Evolutionary conservation across 2,329 filamentous ascomycete species (phyloP), one percentile per base, ranked within the genome.

Genomic region (Paradendryphiella salina): DNA sequence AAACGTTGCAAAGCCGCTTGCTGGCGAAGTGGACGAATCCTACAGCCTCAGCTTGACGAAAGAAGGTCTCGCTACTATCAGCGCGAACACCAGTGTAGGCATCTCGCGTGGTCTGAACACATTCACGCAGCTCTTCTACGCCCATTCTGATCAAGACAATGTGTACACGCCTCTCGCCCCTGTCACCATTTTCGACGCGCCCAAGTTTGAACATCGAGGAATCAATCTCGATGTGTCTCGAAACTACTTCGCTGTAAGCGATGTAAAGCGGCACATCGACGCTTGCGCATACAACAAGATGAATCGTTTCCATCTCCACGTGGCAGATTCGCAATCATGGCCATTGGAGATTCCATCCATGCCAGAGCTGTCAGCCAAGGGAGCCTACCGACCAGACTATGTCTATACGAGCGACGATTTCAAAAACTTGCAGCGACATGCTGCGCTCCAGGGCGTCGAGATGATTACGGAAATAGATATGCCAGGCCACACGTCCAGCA

Each of bases 281-380:
- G 87, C 85, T 33, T 74, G 88, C 58, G 78, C 87, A 1, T 90
- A 85, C 81, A 90, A 86, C 76, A 94, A 95, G 76, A 82, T 94
- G 78, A 94, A 94, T 74, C 80, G 85, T 5, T 79, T 95, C 48
- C 90, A 94, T 73, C 77, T 93, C 46, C 90, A 95, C 76, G 80
- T 87, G 50, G 94, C 89, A 4, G 90, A 95, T 72, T 85, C 87
- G 13, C 90, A 95, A 72, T 89, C 89, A 3, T 95, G 90, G 87
- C 90, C 90, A 0, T 77, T 96, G 18, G 89, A 90, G 60, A 86
- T 96, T 41, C 88, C 89, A 1, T 74, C 87, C 2, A 74, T 96
- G 55, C 88, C 90, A 3, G 81, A 86, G 51, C 78, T 96, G 2
- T 80, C 89, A 3, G 73, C 79, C 44, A 86, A 89, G 69, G 90